These are phyloP conservation scores for Hemileccinum impolitum DNA, from an alignment of 768 basidiomycete species.

Conservation along the genomic window DNA sequence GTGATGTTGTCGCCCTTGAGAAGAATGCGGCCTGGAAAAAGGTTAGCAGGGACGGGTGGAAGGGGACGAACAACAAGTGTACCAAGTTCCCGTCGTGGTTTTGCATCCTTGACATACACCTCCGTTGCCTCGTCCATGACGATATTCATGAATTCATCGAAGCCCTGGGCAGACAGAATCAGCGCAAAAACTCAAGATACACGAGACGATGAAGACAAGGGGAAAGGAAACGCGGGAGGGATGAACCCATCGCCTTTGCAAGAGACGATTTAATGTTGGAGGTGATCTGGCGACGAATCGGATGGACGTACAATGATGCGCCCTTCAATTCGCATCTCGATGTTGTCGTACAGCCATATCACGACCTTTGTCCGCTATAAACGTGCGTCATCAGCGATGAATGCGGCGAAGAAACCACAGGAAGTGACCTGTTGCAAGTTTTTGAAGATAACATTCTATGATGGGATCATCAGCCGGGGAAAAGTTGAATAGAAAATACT, in stretches of 20 bases:
- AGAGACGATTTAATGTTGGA: conserved; percentile 39
- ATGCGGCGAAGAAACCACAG: conserved; percentile 1
- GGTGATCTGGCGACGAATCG: conserved; percentile 22
- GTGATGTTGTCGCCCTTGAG: conserved; percentile 99
- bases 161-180: conserved; percentile 59
- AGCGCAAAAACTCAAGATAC: conserved; percentile 16
- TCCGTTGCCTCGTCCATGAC: conserved; percentile 93
- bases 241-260: conserved; percentile 34
- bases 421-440: conserved; percentile 76
- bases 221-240: conserved; percentile 1
- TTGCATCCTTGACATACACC: conserved; percentile 85
- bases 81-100: conserved; percentile 85
- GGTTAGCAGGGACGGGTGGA: background rate
- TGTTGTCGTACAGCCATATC: conserved; percentile 96
- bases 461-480: conserved; percentile 2
- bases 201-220: conserved; percentile 1
- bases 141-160: conserved; percentile 99
- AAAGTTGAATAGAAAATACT: background rate
- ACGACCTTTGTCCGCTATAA: conserved; percentile 75
- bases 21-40: conserved; percentile 76
- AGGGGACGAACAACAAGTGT: conserved; percentile 23
- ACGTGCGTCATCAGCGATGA: conserved; percentile 9
- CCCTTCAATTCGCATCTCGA: conserved; percentile 95
- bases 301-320: conserved; percentile 80
- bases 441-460: conserved; percentile 96